These are phyloP conservation scores for Rachicladosporium sp. DNA, from an alignment of 2,329 filamentous ascomycete genomes.

Conservation along the genomic window DNA sequence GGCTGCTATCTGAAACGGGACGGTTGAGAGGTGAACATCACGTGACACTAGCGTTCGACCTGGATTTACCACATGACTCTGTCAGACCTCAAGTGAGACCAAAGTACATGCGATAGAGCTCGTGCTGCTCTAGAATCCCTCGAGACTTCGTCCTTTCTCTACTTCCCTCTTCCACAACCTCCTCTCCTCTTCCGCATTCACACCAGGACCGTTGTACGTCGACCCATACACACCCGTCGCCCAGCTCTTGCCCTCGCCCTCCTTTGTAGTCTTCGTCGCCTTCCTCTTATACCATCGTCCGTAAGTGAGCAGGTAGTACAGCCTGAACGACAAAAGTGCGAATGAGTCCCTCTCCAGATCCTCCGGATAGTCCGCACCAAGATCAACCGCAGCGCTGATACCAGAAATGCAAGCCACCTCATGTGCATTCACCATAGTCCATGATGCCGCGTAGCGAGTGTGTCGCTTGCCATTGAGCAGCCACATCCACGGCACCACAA, in stretches of 20 bases:
- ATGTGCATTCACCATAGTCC: constrained; percentile 59
- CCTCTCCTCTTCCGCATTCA: constrained; percentile 38
- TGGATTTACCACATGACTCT: too few relatives aligned
- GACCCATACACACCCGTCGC: constrained; percentile 47
- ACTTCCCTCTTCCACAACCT: constrained; percentile 42
- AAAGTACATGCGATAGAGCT: too few relatives aligned
- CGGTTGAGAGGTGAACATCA: too few relatives aligned
- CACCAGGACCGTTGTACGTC: constrained; percentile 47
- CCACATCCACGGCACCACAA: constrained; percentile 61
- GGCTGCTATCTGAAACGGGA: not conserved
- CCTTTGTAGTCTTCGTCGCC: constrained; percentile 24
- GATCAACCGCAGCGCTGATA: constrained; percentile 56
- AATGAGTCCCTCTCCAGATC: constrained; percentile 52
- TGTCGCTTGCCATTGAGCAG: constrained; percentile 53
- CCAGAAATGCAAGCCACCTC: constrained; percentile 60
- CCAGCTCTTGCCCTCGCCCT: constrained; percentile 42
- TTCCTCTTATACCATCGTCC: constrained; percentile 46
- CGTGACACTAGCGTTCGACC: too few relatives aligned
- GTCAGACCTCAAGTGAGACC: constrained; percentile 31
- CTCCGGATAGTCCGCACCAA: constrained; percentile 52
- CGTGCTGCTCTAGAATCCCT: constrained; percentile 1
- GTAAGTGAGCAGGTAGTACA: constrained; percentile 50
- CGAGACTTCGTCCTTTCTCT: constrained; percentile 21
- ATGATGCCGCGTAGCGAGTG: constrained; percentile 53
- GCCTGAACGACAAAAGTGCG: constrained; percentile 46